These are phyloP conservation scores for Puccinia triticina DNA, from an alignment of 1,284 basidiomycete genomes.

Conservation along the genomic window DNA sequence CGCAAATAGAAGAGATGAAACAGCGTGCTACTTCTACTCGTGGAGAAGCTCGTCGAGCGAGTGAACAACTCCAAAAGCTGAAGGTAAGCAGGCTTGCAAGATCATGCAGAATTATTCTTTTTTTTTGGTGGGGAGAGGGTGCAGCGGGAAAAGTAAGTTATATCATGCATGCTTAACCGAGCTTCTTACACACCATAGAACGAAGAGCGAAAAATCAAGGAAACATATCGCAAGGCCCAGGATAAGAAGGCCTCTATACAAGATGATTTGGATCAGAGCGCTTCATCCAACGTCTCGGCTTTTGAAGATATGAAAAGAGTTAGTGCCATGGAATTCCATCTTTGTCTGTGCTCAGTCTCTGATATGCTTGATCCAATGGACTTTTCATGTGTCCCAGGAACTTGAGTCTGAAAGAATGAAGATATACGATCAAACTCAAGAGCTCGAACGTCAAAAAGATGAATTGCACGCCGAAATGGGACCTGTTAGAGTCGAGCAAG, in stretches of 20 bases:
- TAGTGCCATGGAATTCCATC: neutral
- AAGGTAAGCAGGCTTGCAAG: conserved; percentile 15
- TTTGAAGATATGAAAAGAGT: conserved; percentile 65
- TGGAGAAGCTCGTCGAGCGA: neutral
- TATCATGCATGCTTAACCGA: neutral
- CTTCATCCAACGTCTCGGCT: conserved; percentile 72
- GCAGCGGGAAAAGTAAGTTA: conserved; percentile 41
- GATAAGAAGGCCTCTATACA: conserved; percentile 62
- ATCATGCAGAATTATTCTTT: neutral
- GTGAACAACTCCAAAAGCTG: conserved; percentile 16
- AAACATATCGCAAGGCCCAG: conserved; percentile 56
- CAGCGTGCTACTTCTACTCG: conserved; percentile 27
- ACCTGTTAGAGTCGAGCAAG: conserved; percentile 24
- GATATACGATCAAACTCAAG: conserved; percentile 21
- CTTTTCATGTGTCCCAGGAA: conserved; percentile 13
- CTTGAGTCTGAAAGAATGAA: conserved; percentile 13
- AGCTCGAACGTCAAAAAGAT: neutral
- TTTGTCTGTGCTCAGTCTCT: neutral
- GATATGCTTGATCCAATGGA: neutral
- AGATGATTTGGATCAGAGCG: conserved; percentile 72
- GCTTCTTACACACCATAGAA: neutral
- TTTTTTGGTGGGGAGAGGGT: neutral
- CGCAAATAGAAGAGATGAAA: conserved; percentile 3
- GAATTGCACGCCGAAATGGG: neutral
- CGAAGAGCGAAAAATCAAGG: conserved; percentile 15